Evolutionary conservation across 352 stramenopile genomes (phyloP).

Genomic region (Globisporangium heterothallicum): DNA sequence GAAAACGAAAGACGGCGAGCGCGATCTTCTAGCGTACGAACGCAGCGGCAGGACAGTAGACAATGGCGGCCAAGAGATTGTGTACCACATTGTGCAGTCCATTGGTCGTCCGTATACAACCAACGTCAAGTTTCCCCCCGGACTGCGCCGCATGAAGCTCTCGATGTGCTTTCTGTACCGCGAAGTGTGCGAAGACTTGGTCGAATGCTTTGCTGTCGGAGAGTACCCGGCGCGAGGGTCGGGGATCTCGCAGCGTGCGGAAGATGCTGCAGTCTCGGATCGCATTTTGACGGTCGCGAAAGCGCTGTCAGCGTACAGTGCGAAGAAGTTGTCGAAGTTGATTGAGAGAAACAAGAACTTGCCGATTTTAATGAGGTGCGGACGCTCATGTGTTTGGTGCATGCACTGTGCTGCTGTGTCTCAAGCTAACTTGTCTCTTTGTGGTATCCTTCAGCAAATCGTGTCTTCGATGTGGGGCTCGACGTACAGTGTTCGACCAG

Average conservation of each 20-base stretch:
- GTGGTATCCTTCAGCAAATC: conserved; percentile 17
- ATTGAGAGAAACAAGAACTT: conserved; percentile 26
- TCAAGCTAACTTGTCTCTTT: conserved; percentile 2
- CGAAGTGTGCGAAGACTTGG: conserved; percentile 42
- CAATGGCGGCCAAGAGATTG: conserved; percentile 33
- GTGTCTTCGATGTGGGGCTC: conserved; percentile 36
- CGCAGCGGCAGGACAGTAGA: conserved; percentile 42
- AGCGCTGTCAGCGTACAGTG: conserved; percentile 25
- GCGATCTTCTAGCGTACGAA: conserved; percentile 55
- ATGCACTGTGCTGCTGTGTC: background rate
- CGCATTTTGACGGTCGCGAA: conserved; percentile 34
- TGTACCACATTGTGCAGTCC: conserved; percentile 47
- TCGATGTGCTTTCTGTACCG: conserved; percentile 48
- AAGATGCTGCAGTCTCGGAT: conserved; percentile 32
- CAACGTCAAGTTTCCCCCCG: conserved; percentile 8
- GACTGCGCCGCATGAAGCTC: conserved; percentile 28
- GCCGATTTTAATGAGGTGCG: conserved; percentile 24
- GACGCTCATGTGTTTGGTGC: background rate
- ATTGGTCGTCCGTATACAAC: conserved; percentile 40
- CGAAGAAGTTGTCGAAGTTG: conserved; percentile 33
- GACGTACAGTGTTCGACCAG: conserved; percentile 24
- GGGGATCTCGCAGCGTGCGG: conserved; percentile 16
- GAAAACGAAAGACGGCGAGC: conserved; percentile 23
- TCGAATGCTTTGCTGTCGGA: conserved; percentile 46
- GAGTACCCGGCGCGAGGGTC: conserved; percentile 36